Evolutionary conservation across 164 flowering plant genomes (phyloP).

Genomic region (Aristolochia fimbriata): DNA sequence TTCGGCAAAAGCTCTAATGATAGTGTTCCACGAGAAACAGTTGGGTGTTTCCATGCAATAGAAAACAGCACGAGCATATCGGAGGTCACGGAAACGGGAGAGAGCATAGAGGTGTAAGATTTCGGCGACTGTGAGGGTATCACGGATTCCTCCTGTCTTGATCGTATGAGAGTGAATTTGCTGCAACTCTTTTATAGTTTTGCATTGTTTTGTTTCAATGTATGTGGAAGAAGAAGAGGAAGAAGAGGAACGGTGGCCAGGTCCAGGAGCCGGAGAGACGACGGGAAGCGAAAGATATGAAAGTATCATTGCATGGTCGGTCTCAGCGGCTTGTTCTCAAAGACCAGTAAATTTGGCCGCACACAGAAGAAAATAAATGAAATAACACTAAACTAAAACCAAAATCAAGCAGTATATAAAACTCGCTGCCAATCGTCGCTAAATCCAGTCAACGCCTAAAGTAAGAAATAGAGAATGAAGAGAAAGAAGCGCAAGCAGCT

Average conservation of each 20-base stretch:
- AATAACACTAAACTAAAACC: no score
- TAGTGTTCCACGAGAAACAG: constrained; percentile 13
- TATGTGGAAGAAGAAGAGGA: constrained; percentile 11
- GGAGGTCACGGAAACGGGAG: constrained; percentile 5
- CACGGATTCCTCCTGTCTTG: constrained; percentile 42
- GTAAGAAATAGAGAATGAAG: background rate
- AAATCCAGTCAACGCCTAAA: no score
- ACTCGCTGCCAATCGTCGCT: no score
- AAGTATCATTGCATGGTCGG: background rate
- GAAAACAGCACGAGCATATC: constrained; percentile 5
- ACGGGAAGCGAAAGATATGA: constrained; percentile 2
- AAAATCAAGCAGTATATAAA: no score
- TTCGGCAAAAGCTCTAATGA: constrained; percentile 19
- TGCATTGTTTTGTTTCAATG: constrained; percentile 35
- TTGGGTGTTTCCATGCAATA: constrained; percentile 9
- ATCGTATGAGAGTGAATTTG: constrained; percentile 45
- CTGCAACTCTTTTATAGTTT: constrained; percentile 27
- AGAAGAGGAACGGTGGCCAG: constrained; percentile 10
- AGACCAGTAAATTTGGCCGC: no score
- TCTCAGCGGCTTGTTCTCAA: no score
- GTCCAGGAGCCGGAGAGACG: background rate
- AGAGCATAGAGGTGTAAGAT: constrained; percentile 18
- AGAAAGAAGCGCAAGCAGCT: constrained; percentile 7
- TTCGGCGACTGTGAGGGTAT: constrained; percentile 45
- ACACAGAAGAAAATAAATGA: no score